Percentiles rank a stretch among this genome's conserved stretches.
Evolutionary conservation across 768 basidiomycete species (phyloP).

Genomic region (Panaeolus papilionaceus): DNA sequence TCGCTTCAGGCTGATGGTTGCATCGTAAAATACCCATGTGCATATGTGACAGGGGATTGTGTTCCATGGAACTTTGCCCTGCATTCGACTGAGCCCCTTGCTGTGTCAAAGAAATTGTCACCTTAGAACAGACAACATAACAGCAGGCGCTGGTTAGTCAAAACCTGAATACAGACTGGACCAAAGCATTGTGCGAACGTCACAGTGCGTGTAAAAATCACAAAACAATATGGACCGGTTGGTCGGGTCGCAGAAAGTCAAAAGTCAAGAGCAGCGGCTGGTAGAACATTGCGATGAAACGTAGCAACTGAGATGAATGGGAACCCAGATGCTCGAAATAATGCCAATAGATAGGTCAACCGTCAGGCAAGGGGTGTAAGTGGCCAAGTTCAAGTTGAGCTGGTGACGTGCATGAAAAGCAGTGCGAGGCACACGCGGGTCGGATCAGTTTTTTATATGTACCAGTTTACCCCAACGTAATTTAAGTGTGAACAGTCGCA

Average conservation of each 20-base stretch:
- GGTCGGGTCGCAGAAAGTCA: no score
- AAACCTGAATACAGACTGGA: no score
- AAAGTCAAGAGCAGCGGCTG: not conserved
- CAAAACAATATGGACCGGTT: not conserved
- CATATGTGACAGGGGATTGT: no score
- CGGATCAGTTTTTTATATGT: not conserved
- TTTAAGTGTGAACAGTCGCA: not conserved
- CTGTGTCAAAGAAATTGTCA: no score
- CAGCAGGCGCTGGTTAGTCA: no score
- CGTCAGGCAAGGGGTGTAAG: not conserved
- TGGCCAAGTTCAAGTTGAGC: not conserved
- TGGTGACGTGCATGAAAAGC: not conserved
- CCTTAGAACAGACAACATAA: no score
- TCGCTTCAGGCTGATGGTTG: no score
- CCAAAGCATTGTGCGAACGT: no score
- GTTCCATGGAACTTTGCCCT: no score
- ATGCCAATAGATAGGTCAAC: not conserved
- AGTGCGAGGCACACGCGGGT: not conserved
- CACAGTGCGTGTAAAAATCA: no score
- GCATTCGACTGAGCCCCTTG: no score
- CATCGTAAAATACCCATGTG: no score
- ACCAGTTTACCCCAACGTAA: constrained; percentile 6
- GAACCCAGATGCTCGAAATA: not conserved
- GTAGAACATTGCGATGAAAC: constrained; percentile 6
- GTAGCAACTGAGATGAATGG: not conserved